Base-by-base conservation (phyloP, 2,329 filamentous ascomycete species). In the Rhinocladiella similis region DNA sequence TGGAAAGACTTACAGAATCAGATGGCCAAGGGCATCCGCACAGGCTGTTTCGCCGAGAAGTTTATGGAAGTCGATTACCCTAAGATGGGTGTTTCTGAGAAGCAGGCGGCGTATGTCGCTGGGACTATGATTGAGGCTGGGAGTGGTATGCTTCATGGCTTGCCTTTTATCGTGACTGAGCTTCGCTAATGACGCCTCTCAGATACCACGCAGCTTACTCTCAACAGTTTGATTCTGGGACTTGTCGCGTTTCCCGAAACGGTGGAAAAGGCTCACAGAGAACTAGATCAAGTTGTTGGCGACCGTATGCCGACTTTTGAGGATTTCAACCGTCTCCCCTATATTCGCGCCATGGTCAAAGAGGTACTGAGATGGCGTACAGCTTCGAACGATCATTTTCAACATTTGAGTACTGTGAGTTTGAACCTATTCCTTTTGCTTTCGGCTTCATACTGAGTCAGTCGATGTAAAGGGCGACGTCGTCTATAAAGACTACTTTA, bases 251-350 rank as follows among this genome's bases (percentile, higher is more conserved):
- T 75, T 2, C 78, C 78, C 0, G 70, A 78, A 9, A 71, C 78
- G 10, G 70, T 79, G 50, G 51, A 61, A 2, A 75, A 72, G 16
- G 74, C 78, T 0, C 77, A 79, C 56, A 73, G 72, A 14, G 80
- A 73, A 65, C 54, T 84, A 2, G 80, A 83, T 58, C 64, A 69
- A 1, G 74, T 83, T 1, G 70, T 84, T 3, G 81, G 82, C 1
- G 38, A 65, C n/a, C 57, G 68, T 1, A 53, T 74, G 7, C 73
- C 73, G 2, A 59, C 36, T 0, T 18, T 66, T 2, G 66, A 70
- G 0, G 67, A 70, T 52, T 49, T 59, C 16, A 19, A 41, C 9
- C 49, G 63, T 19, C 60, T 71, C 5, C 68, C 68, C 3, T 70
- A 70, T 39, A 60, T 70, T 22, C 57, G 59, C 1, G 67, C 67